Percentiles rank a stretch among this genome's conserved stretches.
Evolutionary conservation across 345 rosid species (phyloP).

Genomic region (Turritis glabra): DNA sequence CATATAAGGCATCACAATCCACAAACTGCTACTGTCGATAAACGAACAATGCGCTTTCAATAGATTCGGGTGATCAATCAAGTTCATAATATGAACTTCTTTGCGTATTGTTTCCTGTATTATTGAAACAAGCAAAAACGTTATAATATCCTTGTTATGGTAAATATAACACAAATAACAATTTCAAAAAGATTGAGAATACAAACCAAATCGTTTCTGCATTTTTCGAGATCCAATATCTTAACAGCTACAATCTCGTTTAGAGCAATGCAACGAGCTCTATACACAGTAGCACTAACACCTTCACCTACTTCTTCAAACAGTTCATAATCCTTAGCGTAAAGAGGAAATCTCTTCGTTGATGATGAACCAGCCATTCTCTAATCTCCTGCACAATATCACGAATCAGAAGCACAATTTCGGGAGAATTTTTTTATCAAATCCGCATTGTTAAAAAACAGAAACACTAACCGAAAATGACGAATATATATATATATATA

Average conservation of each 20-base stretch:
- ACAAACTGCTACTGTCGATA: slow-evolving; percentile 56
- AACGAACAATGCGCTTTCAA: slow-evolving; percentile 77
- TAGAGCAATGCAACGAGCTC: slow-evolving; percentile 76
- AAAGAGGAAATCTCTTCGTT: slow-evolving; percentile 61
- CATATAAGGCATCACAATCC: slow-evolving; percentile 98
- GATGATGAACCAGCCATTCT: slow-evolving; percentile 33
- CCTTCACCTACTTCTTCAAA: slow-evolving; percentile 91
- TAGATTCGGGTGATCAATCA: slow-evolving; percentile 72
- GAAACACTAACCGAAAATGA: neutral
- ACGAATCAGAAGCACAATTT: neutral
- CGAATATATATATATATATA: too few species aligned
- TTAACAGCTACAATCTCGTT: slow-evolving; percentile 81
- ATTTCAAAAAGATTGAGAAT: neutral
- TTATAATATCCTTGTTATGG: neutral
- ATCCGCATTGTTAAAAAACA: neutral
- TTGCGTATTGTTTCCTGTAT: slow-evolving; percentile 75
- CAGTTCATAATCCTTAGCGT: slow-evolving; percentile 64
- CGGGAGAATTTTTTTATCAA: neutral
- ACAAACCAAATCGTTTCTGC: slow-evolving; percentile 76
- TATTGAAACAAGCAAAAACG: neutral
- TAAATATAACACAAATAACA: neutral
- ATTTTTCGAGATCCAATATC: slow-evolving; percentile 79
- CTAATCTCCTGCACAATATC: neutral
- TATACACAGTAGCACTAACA: slow-evolving; percentile 75
- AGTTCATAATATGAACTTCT: slow-evolving; percentile 79